Base-by-base conservation (phyloP, 1,284 basidiomycete species). In the Tilletia indica region DNA sequence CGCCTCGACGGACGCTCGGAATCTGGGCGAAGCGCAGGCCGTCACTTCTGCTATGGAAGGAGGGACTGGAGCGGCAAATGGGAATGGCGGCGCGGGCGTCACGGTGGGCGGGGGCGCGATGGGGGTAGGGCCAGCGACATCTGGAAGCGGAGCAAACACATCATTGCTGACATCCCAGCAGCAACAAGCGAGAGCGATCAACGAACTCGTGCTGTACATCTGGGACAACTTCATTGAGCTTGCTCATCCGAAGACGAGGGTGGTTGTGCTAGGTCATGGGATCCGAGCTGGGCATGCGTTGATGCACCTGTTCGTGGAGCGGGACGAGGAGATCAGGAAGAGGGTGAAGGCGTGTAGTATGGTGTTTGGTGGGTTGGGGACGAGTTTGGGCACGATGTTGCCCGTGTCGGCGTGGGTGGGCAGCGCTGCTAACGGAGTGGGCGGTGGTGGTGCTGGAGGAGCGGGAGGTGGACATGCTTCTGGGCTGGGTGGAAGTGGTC, bases 181-280 rank as follows among this genome's bases (percentile, higher is more conserved):
- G 67, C 82, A 79, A 39, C 87, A 85, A 86, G 87, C 63, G 5
- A 87, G 89, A 67, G 85, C 86, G 49, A 87, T 87, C 21, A 87
- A 86, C 56, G 89, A 91, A 39, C 85, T 94, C 31, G 84, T 95
- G 73, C 87, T 88, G 6, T 96, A 96, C 81, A 84, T 98, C 2
- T 99, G 96, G 96, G 95, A 98, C 85, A 96, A 97, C 82, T 93
- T 94, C 77, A 87, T 97, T 70, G 89, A 92, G 93, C 94, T 75
- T 68, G 38, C 61, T 19, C 34, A 64, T 64, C 61, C 61, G 12
- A 39, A 64, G 6, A 64, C 61, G 12, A 64, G n/a, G 61, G 61
- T 64, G 36, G 38, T 64, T 14, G 34, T 64, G 61, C 36, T 64
- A 14, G 61, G 61, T 3, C 36, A 64, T 21, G 61, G 61, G 6